Percentiles rank a stretch among this genome's conserved stretches.
phyloP scores from a whole-genome alignment of 1,284 basidiomycete species.

The Ustilago crameri region DNA sequence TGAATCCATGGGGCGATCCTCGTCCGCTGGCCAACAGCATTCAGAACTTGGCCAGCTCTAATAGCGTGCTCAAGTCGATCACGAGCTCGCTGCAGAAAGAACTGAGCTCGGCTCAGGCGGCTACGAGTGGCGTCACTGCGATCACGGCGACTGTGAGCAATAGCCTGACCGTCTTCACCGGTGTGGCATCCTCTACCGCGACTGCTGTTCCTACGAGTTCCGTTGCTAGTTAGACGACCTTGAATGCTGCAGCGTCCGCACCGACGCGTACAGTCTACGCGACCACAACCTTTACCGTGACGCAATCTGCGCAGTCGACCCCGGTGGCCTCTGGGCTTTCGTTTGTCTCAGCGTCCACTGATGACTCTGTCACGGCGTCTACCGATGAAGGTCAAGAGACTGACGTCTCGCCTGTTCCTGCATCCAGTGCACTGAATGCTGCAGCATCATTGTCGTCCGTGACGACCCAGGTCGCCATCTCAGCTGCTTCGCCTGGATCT shows the following conservation, averaged over 20 bases:
- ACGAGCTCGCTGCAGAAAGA: conserved; percentile 32
- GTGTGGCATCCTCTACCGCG: conserved; percentile 8
- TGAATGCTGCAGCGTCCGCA: conserved; percentile 1
- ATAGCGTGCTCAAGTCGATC: conserved; percentile 36
- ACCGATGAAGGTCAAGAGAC: not conserved
- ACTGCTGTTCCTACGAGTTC: conserved; percentile 1
- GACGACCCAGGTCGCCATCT: not conserved
- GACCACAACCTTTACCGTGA: not conserved
- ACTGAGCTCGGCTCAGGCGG: conserved; percentile 27
- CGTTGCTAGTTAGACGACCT: conserved; percentile 4
- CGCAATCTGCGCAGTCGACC: not conserved
- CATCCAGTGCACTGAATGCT: not conserved
- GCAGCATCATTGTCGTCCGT: not conserved
- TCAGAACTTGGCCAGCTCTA: conserved; percentile 39
- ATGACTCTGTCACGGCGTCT: not conserved
- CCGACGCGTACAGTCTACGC: not conserved
- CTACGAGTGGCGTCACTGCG: conserved; percentile 24
- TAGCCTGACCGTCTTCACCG: conserved; percentile 23
- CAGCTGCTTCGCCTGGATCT: not conserved
- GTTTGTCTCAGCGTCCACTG: not conserved
- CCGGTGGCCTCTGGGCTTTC: not conserved
- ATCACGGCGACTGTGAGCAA: conserved; percentile 37
- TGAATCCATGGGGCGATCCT: conserved; percentile 44
- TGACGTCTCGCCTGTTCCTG: not conserved
- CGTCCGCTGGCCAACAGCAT: conserved; percentile 40